A percentile compares a stretch with the other conserved stretches of the same genome.
Evolutionary conservation across 2,329 filamentous ascomycete species (phyloP).

Genomic region (Blumeria graminis): DNA sequence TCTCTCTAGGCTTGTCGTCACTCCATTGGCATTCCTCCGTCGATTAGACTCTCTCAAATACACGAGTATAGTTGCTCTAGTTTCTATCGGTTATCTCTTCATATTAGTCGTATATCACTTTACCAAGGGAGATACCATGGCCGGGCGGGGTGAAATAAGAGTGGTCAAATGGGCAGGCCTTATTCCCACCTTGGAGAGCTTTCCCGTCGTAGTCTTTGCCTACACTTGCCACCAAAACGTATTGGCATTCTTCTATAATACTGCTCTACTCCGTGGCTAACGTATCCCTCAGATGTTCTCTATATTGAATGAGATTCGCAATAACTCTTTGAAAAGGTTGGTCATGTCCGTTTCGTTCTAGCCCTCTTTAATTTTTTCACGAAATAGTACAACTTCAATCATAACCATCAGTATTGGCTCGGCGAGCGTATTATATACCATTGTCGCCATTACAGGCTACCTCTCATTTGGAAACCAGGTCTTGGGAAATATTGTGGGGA

Average conservation of each 20-base stretch:
- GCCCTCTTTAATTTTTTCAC: neutral
- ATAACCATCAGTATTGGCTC: constrained; percentile 67
- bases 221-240: constrained; percentile 98
- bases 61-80: constrained; percentile 71
- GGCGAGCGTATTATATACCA: constrained; percentile 64
- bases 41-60: constrained; percentile 92
- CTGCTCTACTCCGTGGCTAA: constrained; percentile 10
- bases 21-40: constrained; percentile 77
- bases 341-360: neutral
- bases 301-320: constrained; percentile 79
- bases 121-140: constrained; percentile 47
- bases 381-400: constrained; percentile 45
- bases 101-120: constrained; percentile 88
- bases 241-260: constrained; percentile 13
- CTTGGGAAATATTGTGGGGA: constrained; percentile 75
- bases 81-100: constrained; percentile 86
- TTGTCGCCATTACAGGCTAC: constrained; percentile 88
- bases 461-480: constrained; percentile 83
- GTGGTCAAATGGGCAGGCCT: constrained; percentile 58
- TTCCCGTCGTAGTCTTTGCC: constrained; percentile 95
- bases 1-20: constrained; percentile 49
- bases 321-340: constrained; percentile 43
- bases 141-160: constrained; percentile 49
- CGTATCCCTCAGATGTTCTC: constrained; percentile 61
- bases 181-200: constrained; percentile 54